Evolutionary conservation across 2,329 filamentous ascomycete species (phyloP).

Genomic region (Cladosporium sp.): DNA sequence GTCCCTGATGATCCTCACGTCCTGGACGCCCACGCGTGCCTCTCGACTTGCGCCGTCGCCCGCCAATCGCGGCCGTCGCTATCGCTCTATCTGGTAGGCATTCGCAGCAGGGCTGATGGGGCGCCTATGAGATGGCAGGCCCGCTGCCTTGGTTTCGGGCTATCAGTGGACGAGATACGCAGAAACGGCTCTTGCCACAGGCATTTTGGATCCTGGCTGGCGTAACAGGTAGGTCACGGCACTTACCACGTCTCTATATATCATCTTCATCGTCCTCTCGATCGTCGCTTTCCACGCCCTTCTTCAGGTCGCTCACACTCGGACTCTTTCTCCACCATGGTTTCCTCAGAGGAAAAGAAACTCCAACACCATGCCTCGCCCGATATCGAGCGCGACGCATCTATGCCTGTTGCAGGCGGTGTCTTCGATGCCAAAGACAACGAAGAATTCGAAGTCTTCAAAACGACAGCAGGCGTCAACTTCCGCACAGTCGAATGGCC

Average conservation of each 20-base stretch:
- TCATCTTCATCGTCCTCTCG: neutral
- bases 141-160: neutral
- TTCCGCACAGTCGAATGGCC: conserved; percentile 54
- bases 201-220: neutral
- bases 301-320: neutral
- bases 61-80: neutral
- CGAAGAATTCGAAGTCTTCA: conserved; percentile 46
- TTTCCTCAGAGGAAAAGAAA: neutral
- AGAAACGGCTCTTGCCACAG: neutral
- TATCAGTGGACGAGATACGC: neutral
- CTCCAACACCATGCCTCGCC: neutral
- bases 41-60: neutral
- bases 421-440: conserved; percentile 13
- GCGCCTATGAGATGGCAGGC: neutral
- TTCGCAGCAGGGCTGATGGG: neutral
- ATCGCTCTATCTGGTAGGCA: neutral
- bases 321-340: neutral
- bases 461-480: conserved; percentile 44
- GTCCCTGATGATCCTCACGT: neutral
- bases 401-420: neutral
- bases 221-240: neutral
- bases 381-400: neutral
- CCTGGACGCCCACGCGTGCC: neutral
- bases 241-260: neutral
- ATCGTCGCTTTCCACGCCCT: neutral